Conservation (phyloP, 1,284 basidiomycete species). For the Porodaedalea pini region DNA sequence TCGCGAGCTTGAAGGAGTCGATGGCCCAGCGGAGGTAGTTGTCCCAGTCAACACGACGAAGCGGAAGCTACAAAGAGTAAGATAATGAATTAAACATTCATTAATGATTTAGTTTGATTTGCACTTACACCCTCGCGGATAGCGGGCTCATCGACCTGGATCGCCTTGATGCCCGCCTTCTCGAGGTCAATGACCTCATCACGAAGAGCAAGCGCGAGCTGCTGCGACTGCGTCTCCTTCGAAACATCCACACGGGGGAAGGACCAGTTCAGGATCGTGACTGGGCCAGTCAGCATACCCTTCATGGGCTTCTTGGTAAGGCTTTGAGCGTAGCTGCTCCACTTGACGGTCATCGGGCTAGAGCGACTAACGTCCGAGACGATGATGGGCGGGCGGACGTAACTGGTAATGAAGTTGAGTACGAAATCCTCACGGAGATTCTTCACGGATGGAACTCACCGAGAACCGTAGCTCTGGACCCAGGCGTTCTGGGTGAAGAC, state of each 20-base stretch:
- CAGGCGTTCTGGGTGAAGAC: slow-evolving; percentile 98
- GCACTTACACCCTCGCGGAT: slow-evolving; percentile 91
- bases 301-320: slow-evolving; percentile 96
- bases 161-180: slow-evolving; percentile 94
- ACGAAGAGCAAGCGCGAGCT: slow-evolving; percentile 96
- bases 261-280: slow-evolving; percentile 99
- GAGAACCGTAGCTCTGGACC: slow-evolving; percentile 98
- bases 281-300: slow-evolving; percentile 97
- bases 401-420: slow-evolving; percentile 55
- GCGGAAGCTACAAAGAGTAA: slow-evolving; percentile 60
- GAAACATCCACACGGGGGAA: slow-evolving; percentile 99
- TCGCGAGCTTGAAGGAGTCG: slow-evolving; percentile 95
- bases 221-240: slow-evolving; percentile 96
- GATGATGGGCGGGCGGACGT: slow-evolving; percentile 98
- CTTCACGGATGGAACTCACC: slow-evolving; percentile 41
- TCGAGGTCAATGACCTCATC: slow-evolving; percentile 99
- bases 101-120: not conserved
- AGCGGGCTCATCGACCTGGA: slow-evolving; percentile 99
- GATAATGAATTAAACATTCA: slow-evolving; percentile 2
- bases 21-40: slow-evolving; percentile 95
- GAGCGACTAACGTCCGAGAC: slow-evolving; percentile 98
- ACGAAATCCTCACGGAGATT: not conserved
- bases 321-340: slow-evolving; percentile 97
- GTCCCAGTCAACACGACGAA: slow-evolving; percentile 93
- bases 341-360: slow-evolving; percentile 92